These are phyloP conservation scores for Podospora tetraspora DNA, from an alignment of 495 filamentous ascomycete genomes.

Conservation along the genomic window DNA sequence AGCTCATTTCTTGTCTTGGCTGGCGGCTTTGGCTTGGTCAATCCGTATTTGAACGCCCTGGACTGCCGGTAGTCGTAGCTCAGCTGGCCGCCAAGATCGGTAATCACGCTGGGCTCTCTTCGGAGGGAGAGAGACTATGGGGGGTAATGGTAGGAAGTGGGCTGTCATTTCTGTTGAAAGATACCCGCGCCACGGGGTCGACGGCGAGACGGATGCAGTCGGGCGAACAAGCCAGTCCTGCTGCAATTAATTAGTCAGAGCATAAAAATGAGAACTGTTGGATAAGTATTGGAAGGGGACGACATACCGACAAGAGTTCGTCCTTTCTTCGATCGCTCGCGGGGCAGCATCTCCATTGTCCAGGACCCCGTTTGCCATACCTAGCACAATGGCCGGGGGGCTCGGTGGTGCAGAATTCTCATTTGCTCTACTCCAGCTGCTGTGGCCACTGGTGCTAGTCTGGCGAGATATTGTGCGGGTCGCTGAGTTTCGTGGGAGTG, in stretches of 20 bases:
- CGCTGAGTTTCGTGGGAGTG: too few relatives aligned
- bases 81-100: slow-evolving; percentile 1
- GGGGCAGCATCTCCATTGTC: neutral
- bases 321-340: neutral
- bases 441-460: neutral
- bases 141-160: neutral
- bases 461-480: too few relatives aligned
- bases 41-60: neutral
- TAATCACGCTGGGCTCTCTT: neutral
- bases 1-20: neutral
- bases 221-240: neutral
- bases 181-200: neutral
- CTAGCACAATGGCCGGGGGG: neutral
- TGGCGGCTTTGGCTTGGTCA: neutral
- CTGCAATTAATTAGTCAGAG: neutral
- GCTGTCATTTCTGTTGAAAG: slow-evolving; percentile 3
- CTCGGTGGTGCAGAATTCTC: neutral
- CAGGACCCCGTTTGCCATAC: neutral
- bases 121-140: neutral
- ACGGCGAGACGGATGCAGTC: neutral
- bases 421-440: neutral
- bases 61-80: neutral
- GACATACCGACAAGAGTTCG: neutral
- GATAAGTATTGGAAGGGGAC: neutral
- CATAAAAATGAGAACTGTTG: neutral